These are phyloP conservation scores for Lachnellula arida DNA, from an alignment of 2,329 filamentous ascomycete species.

Conservation along the genomic window DNA sequence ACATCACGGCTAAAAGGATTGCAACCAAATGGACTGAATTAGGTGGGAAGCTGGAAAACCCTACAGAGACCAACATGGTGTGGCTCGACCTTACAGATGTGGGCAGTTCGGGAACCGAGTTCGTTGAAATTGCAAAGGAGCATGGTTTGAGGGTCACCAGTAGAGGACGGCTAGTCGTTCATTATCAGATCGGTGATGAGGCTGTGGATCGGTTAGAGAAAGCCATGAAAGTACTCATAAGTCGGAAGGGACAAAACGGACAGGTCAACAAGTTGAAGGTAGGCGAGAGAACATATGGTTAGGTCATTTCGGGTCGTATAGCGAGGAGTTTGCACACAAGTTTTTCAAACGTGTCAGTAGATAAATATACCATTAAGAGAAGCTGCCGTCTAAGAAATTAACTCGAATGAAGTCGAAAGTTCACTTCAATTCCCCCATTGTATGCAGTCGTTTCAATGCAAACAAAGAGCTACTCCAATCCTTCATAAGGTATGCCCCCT, in stretches of 20 bases:
- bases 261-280: constrained; percentile 14
- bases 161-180: constrained; percentile 59
- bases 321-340: not conserved
- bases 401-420: no score
- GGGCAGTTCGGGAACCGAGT: constrained; percentile 47
- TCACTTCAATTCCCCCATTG: not conserved
- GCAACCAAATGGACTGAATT: constrained; percentile 55
- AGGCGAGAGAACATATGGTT: constrained; percentile 29
- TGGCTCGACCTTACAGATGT: constrained; percentile 61
- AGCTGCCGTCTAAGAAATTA: no score
- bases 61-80: constrained; percentile 71
- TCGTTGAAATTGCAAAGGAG: constrained; percentile 50
- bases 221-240: constrained; percentile 38
- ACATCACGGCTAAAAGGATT: constrained; percentile 58
- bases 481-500: no score
- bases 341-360: not conserved
- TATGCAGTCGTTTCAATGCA: not conserved
- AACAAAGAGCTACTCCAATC: no score
- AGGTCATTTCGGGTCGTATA: not conserved
- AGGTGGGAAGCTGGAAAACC: constrained; percentile 55
- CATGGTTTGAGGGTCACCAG: constrained; percentile 55
- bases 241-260: constrained; percentile 12
- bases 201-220: constrained; percentile 46
- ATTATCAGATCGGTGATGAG: constrained; percentile 65
- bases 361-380: no score